Evolutionary conservation across 2,329 filamentous ascomycete genomes (phyloP).

Genomic region (Dactylellina sp.): DNA sequence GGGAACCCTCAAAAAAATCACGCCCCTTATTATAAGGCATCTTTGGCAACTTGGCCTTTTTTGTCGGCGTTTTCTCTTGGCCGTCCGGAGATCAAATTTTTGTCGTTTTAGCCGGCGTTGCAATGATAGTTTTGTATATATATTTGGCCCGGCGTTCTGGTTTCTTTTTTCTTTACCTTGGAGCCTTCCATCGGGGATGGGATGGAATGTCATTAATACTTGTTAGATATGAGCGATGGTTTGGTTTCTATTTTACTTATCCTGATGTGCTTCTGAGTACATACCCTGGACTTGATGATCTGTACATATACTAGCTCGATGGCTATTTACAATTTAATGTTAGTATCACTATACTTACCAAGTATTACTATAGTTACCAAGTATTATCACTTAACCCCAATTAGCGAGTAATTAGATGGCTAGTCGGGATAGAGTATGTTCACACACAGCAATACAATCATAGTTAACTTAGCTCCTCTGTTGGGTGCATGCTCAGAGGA

Average conservation of each 20-base stretch:
- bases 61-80: neutral
- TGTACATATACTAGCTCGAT: slow-evolving; percentile 22
- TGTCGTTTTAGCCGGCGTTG: slow-evolving; percentile 48
- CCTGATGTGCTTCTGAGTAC: slow-evolving; percentile 7
- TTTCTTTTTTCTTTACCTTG: slow-evolving; percentile 14
- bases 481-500: too few species aligned
- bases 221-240: slow-evolving; percentile 1
- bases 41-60: neutral
- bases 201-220: neutral
- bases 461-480: too few species aligned
- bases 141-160: slow-evolving; percentile 42
- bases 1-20: too few species aligned
- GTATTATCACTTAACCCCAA: too few species aligned
- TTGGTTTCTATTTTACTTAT: slow-evolving; percentile 7
- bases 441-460: too few species aligned
- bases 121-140: slow-evolving; percentile 34
- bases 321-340: slow-evolving; percentile 3
- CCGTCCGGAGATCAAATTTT: neutral
- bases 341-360: too few species aligned
- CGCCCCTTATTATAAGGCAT: too few species aligned
- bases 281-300: slow-evolving; percentile 13
- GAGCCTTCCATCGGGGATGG: neutral
- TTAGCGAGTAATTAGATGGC: too few species aligned
- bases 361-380: too few species aligned
- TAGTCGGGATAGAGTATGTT: too few species aligned